A percentile compares a stretch with the other conserved stretches of the same genome.
Evolutionary conservation across 768 basidiomycete genomes (phyloP).

Genomic region (Gymnopilus dilepis): DNA sequence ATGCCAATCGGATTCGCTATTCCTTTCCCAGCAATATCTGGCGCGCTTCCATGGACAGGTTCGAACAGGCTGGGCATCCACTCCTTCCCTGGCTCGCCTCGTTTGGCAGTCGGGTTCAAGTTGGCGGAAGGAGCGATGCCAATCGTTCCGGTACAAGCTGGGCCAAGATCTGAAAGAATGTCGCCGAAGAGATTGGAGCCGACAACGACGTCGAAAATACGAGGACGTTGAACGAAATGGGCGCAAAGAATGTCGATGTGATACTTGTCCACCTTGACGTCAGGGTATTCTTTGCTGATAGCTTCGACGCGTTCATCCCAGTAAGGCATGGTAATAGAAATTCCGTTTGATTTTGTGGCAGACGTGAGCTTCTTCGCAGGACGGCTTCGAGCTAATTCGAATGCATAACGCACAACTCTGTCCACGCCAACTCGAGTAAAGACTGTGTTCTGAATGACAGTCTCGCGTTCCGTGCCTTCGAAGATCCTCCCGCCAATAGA

Average conservation of each 20-base stretch:
- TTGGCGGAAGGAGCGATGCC: constrained; percentile 62
- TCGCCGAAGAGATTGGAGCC: constrained; percentile 61
- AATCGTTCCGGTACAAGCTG: constrained; percentile 59
- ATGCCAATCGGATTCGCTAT: constrained; percentile 62
- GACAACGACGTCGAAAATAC: constrained; percentile 59
- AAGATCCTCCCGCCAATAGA: constrained; percentile 51
- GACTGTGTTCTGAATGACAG: constrained; percentile 49
- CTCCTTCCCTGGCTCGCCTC: constrained; percentile 35
- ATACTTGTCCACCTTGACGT: constrained; percentile 52
- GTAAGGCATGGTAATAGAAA: constrained; percentile 53
- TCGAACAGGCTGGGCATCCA: constrained; percentile 58
- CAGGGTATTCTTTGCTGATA: constrained; percentile 56
- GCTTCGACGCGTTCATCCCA: constrained; percentile 53
- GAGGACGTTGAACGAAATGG: constrained; percentile 50
- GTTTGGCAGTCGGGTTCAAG: constrained; percentile 44
- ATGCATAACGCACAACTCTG: constrained; percentile 57
- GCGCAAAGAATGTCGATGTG: constrained; percentile 59
- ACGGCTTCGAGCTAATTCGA: constrained; percentile 53
- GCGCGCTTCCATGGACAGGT: constrained; percentile 62
- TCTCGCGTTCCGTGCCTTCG: constrained; percentile 44
- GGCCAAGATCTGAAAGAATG: constrained; percentile 61
- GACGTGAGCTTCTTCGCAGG: constrained; percentile 56
- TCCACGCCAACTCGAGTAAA: constrained; percentile 56
- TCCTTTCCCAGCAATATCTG: constrained; percentile 59
- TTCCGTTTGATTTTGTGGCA: constrained; percentile 59